Base-by-base conservation (phyloP, 352 stramenopile genomes). In the Paralagenidium karlingii region DNA sequence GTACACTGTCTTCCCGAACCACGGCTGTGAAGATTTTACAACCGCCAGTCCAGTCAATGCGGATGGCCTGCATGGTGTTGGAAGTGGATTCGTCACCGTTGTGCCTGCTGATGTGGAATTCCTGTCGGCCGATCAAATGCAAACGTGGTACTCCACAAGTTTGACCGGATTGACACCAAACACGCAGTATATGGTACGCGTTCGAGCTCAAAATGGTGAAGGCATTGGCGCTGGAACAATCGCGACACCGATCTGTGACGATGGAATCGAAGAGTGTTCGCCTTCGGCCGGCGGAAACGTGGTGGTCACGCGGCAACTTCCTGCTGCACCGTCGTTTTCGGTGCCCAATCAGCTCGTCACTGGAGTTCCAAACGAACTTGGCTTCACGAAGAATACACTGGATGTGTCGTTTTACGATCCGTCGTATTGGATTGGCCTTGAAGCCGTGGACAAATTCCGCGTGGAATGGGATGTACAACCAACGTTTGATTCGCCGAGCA, bases 401-500 rank as follows among this genome's bases (percentile, higher is more conserved):
- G 73, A 51, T 25, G 48, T 92, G 8, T 65, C 68, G 3, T 82
- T 92, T 19, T 24, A 42, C 2, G 75, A 89, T n/a, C 60, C 63
- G 0, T 71, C 74, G 31, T 62, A 65, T 10, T 92, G 73, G 78
- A 57, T 56, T 7, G 84, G 66, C 29, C 71, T 86, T 22, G 70
- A 94, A 37, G 30, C 49, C 0, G 68, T 96, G 16, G 77, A 96
- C 39, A 78, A 60, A 40, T 97, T 87, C 49, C 68, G 79, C 2
- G 57, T 98, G 12, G 88, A 98, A 46, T 97, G 86, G 87, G 86
- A 94, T 37, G 68, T 58, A 3, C 34, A 43, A 11, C 44, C 73
- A 5, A 67, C 68, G 7, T 94, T 96, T 31, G 38, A 47, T 15
- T 82, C 70, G 1, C 0, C 55, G 1, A 27, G 37, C 1, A 78